These are phyloP conservation scores for Jatropha curcas DNA, from an alignment of 345 rosid genomes.

Conservation along the genomic window DNA sequence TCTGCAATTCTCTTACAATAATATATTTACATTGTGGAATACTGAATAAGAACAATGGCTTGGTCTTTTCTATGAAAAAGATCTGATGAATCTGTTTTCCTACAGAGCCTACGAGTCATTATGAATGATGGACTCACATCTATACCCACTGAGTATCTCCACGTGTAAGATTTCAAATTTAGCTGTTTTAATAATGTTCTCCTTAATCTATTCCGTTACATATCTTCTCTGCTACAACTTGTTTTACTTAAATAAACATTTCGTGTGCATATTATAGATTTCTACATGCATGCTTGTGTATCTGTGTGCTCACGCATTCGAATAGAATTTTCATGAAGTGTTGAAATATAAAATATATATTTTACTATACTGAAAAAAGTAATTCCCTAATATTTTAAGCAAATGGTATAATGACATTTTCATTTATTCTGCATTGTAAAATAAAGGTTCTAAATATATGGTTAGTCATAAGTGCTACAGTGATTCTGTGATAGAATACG, in stretches of 20 bases:
- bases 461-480: background rate
- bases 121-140: slow-evolving; percentile 91
- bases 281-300: background rate
- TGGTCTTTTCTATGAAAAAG: slow-evolving; percentile 14
- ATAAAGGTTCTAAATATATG: background rate
- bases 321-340: background rate
- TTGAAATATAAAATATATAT: background rate
- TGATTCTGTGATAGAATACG: background rate
- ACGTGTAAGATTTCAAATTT: slow-evolving; percentile 60
- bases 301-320: background rate
- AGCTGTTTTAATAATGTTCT: background rate
- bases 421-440: background rate
- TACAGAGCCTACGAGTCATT: slow-evolving; percentile 81
- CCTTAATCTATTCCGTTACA: background rate
- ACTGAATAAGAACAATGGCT: slow-evolving; percentile 1
- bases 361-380: background rate
- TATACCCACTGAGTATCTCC: slow-evolving; percentile 75
- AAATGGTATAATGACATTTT: background rate
- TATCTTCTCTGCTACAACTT: background rate
- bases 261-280: background rate
- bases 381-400: background rate
- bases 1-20: background rate
- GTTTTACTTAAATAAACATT: background rate
- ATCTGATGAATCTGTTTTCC: slow-evolving; percentile 33
- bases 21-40: background rate